Conservation (phyloP, 2,329 filamentous ascomycete species). For the Trichoderma simmonsii region DNA sequence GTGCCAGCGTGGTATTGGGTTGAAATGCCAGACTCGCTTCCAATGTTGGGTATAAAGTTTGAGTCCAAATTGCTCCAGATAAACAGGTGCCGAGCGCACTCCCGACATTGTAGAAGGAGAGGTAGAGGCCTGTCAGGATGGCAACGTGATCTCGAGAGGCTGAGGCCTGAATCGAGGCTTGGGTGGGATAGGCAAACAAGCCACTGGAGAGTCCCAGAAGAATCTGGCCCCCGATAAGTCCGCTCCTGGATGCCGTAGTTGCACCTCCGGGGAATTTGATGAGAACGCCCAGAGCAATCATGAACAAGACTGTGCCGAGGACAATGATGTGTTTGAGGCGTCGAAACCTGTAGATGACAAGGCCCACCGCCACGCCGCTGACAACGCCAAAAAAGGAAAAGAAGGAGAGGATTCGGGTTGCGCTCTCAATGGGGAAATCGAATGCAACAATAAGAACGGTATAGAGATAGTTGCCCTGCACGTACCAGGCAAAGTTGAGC, state of each 20-base stretch:
- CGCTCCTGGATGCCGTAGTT: slow-evolving; percentile 39
- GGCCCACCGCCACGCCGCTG: slow-evolving; percentile 49
- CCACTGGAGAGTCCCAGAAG: slow-evolving; percentile 58
- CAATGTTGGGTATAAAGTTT: slow-evolving; percentile 36
- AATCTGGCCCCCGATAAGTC: slow-evolving; percentile 54
- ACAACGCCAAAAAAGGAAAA: slow-evolving; percentile 54
- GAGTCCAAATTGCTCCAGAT: slow-evolving; percentile 42
- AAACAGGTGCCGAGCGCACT: slow-evolving; percentile 41
- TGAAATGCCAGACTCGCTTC: slow-evolving; percentile 34
- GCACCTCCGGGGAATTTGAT: slow-evolving; percentile 53
- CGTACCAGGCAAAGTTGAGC: slow-evolving; percentile 52
- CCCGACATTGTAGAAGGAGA: slow-evolving; percentile 43
- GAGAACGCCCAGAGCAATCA: slow-evolving; percentile 54
- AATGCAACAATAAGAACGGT: slow-evolving; percentile 58
- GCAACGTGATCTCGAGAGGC: slow-evolving; percentile 38
- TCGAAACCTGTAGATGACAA: slow-evolving; percentile 50
- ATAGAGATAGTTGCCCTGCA: slow-evolving; percentile 59
- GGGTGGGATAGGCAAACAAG: slow-evolving; percentile 47
- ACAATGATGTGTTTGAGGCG: slow-evolving; percentile 59
- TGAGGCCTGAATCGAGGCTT: slow-evolving; percentile 40
- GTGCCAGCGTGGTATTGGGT: slow-evolving; percentile 34
- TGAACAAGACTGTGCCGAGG: slow-evolving; percentile 52
- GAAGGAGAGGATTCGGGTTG: slow-evolving; percentile 55
- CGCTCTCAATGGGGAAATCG: slow-evolving; percentile 51
- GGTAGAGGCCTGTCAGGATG: slow-evolving; percentile 38